Evolutionary conservation across 2,329 filamentous ascomycete genomes (phyloP).

Genomic region (Sporothrix curviconia): DNA sequence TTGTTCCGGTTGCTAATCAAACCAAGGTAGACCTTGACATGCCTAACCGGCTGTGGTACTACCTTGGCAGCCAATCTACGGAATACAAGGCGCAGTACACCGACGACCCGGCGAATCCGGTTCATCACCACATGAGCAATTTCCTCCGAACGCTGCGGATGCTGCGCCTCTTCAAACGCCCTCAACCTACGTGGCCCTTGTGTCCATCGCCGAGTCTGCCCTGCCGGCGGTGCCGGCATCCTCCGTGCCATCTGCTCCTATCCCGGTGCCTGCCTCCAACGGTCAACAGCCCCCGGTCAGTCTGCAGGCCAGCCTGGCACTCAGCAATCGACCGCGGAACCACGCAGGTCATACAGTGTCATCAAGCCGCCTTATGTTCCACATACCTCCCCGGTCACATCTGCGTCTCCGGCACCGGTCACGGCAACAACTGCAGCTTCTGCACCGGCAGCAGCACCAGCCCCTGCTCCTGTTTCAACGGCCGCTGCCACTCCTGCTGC

Average conservation of each 20-base stretch:
- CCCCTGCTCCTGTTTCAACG: background rate
- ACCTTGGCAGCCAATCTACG: constrained; percentile 78
- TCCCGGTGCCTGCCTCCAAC: constrained; percentile 13
- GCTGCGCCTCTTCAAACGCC: too few species aligned
- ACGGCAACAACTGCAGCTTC: constrained; percentile 5
- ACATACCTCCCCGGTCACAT: constrained; percentile 18
- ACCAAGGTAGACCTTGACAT: constrained; percentile 65
- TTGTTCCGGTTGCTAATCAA: constrained; percentile 48
- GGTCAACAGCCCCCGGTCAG: background rate
- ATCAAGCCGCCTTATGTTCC: constrained; percentile 23
- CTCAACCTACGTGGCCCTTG: too few species aligned
- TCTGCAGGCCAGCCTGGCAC: constrained; percentile 7
- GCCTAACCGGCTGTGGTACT: constrained; percentile 77
- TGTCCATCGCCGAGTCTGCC: background rate
- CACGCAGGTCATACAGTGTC: constrained; percentile 21
- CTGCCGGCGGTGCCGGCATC: constrained; percentile 12
- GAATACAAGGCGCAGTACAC: constrained; percentile 90
- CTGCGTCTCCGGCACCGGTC: background rate
- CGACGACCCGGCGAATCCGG: constrained; percentile 57
- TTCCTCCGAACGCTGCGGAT: constrained; percentile 63
- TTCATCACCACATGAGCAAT: constrained; percentile 62
- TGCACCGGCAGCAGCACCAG: background rate
- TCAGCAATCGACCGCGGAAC: constrained; percentile 12
- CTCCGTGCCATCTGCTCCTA: constrained; percentile 11
- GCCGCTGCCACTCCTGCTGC: background rate